Percentiles rank a stretch among this genome's conserved stretches.
Evolutionary conservation across 441 rosid species (phyloP).

Genomic region (Mallotus japonicus): DNA sequence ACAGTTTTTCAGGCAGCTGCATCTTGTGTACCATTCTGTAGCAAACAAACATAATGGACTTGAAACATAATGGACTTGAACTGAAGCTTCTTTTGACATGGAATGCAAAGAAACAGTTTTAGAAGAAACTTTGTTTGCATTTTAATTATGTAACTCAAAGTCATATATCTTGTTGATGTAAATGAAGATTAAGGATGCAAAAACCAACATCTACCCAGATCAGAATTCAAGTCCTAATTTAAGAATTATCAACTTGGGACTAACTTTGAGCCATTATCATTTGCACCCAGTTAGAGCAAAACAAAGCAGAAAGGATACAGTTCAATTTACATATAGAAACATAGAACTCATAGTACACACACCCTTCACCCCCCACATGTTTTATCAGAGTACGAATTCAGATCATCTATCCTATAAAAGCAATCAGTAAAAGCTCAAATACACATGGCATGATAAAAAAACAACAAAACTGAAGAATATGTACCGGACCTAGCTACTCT

Average conservation of each 20-base stretch:
- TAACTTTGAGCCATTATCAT: neutral
- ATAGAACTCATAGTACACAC: slow-evolving; percentile 3
- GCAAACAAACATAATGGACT: neutral
- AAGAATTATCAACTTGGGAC: neutral
- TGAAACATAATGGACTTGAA: neutral
- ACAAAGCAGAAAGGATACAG: slow-evolving; percentile 18
- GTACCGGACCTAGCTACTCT: slow-evolving; percentile 37
- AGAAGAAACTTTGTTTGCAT: neutral
- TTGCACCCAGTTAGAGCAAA: slow-evolving; percentile 19
- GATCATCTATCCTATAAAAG: slow-evolving; percentile 4
- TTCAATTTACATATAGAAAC: slow-evolving; percentile 20
- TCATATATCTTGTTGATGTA: neutral
- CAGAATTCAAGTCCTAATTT: neutral
- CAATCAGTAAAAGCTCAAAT: slow-evolving; percentile 18
- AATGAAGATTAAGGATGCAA: neutral
- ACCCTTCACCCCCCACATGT: slow-evolving; percentile 7
- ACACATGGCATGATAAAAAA: slow-evolving; percentile 9
- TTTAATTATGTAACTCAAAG: too few relatives aligned
- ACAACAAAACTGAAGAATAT: slow-evolving; percentile 14
- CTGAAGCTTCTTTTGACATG: neutral
- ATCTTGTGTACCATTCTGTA: neutral
- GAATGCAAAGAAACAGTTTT: neutral
- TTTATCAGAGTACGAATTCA: slow-evolving; percentile 7
- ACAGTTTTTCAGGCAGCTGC: neutral
- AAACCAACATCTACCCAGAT: neutral